Percentiles rank a stretch among this genome's conserved stretches.
Evolutionary conservation across 1,139 yeast genomes (phyloP).

Genomic region (Hyphopichia pseudoburtonii): DNA sequence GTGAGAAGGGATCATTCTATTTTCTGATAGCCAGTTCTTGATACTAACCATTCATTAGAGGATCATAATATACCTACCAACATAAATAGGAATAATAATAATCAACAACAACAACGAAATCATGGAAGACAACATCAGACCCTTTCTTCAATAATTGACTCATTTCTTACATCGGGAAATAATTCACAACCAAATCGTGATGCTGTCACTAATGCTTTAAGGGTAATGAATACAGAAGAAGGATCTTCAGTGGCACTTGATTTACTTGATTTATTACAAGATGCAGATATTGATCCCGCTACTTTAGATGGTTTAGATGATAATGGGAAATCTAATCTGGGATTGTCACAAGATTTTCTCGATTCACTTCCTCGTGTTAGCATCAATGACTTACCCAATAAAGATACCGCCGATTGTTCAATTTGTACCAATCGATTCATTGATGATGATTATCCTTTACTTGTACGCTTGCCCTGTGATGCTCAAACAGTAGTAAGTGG

Average conservation of each 20-base stretch:
- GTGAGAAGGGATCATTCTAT: not conserved
- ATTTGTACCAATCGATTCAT: constrained; percentile 76
- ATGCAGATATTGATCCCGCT: constrained; percentile 13
- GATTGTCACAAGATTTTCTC: constrained; percentile 68
- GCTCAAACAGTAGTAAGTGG: constrained; percentile 21
- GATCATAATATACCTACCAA: constrained; percentile 29
- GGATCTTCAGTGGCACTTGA: constrained; percentile 31
- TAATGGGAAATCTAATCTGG: constrained; percentile 23
- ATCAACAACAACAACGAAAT: not conserved
- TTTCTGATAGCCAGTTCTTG: too few species aligned
- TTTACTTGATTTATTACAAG: constrained; percentile 20
- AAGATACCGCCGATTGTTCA: constrained; percentile 66
- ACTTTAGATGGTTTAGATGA: too few species aligned
- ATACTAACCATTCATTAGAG: constrained; percentile 14
- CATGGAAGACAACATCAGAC: constrained; percentile 34
- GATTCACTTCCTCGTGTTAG: constrained; percentile 76
- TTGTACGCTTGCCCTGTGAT: constrained; percentile 78
- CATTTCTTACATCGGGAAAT: constrained; percentile 27
- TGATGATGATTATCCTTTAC: constrained; percentile 76
- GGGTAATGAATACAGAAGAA: constrained; percentile 30
- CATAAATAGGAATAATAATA: not conserved
- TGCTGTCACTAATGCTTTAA: constrained; percentile 31
- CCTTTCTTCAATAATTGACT: constrained; percentile 33
- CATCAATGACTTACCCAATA: constrained; percentile 45
- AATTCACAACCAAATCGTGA: constrained; percentile 15